These are phyloP conservation scores for Scenedesmus sp. DNA, from an alignment of 163 green algal species.

Conservation along the genomic window DNA sequence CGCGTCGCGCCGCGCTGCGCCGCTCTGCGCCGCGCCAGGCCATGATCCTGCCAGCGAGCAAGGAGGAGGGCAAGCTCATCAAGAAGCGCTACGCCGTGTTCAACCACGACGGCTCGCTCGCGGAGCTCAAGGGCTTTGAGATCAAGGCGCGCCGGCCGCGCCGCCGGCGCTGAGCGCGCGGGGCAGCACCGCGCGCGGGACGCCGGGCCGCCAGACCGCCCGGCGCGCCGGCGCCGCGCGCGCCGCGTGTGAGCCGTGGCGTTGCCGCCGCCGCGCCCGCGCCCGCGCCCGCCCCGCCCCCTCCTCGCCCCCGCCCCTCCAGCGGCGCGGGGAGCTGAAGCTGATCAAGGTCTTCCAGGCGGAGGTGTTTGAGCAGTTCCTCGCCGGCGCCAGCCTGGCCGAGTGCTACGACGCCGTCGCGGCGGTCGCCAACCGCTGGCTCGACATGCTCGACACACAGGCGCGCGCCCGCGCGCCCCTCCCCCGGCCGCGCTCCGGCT, in stretches of 20 bases:
- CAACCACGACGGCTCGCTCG: slow-evolving; percentile 93
- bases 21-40: slow-evolving; percentile 76
- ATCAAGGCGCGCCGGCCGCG: slow-evolving; percentile 87
- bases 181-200: too few relatives aligned
- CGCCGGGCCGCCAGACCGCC: too few relatives aligned
- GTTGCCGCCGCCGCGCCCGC: too few relatives aligned
- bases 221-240: too few relatives aligned
- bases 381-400: slow-evolving; percentile 84
- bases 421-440: slow-evolving; percentile 93
- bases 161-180: not conserved
- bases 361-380: slow-evolving; percentile 94
- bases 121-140: slow-evolving; percentile 99
- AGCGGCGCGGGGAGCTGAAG: slow-evolving; percentile 97
- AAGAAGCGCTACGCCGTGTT: slow-evolving; percentile 99
- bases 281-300: too few relatives aligned
- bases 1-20: too few relatives aligned
- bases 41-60: slow-evolving; percentile 96
- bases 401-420: slow-evolving; percentile 95
- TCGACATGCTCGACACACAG: slow-evolving; percentile 97
- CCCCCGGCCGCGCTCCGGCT: slow-evolving; percentile 9
- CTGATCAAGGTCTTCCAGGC: slow-evolving; percentile 99
- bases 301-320: not conserved
- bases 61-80: slow-evolving; percentile 98
- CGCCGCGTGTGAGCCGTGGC: too few relatives aligned
- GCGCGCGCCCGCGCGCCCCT: slow-evolving; percentile 51